Evolutionary conservation across 108 stramenopile genomes (phyloP).

Genomic region (Nitzschia sp.): DNA sequence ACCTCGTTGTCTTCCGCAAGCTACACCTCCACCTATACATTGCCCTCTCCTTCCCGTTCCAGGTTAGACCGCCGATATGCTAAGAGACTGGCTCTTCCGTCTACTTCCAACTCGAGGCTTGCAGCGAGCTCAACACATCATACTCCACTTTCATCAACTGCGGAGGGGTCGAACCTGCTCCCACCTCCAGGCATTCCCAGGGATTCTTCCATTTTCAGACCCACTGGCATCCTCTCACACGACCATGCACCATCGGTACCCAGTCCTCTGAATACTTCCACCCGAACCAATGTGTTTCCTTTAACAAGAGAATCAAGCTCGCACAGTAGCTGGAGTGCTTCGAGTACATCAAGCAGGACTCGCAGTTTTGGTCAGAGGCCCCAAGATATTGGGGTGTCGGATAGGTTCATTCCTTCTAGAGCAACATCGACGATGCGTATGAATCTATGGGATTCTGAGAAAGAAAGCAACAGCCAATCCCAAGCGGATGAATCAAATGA

Average conservation of each 20-base stretch:
- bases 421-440: slow-evolving; percentile 57
- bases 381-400: slow-evolving; percentile 40
- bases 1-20: slow-evolving; percentile 7
- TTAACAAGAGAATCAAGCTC: slow-evolving; percentile 8
- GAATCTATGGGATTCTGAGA: slow-evolving; percentile 47
- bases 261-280: slow-evolving; percentile 14
- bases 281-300: slow-evolving; percentile 9
- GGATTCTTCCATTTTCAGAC: slow-evolving; percentile 44
- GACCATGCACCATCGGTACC: not conserved
- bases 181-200: slow-evolving; percentile 40
- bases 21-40: slow-evolving; percentile 14
- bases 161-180: slow-evolving; percentile 6
- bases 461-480: slow-evolving; percentile 1
- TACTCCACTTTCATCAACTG: slow-evolving; percentile 3
- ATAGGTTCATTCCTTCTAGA: slow-evolving; percentile 83
- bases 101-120: not conserved
- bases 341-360: slow-evolving; percentile 10
- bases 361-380: slow-evolving; percentile 4
- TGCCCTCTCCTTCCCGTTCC: slow-evolving; percentile 51
- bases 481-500: slow-evolving; percentile 2
- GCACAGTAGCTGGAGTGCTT: slow-evolving; percentile 8
- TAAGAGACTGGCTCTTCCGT: slow-evolving; percentile 34
- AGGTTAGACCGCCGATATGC: slow-evolving; percentile 61
- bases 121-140: slow-evolving; percentile 10
- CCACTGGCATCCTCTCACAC: slow-evolving; percentile 39